Base-by-base conservation (phyloP, 495 filamentous ascomycete genomes). In the Hypoxylon intermedium region DNA sequence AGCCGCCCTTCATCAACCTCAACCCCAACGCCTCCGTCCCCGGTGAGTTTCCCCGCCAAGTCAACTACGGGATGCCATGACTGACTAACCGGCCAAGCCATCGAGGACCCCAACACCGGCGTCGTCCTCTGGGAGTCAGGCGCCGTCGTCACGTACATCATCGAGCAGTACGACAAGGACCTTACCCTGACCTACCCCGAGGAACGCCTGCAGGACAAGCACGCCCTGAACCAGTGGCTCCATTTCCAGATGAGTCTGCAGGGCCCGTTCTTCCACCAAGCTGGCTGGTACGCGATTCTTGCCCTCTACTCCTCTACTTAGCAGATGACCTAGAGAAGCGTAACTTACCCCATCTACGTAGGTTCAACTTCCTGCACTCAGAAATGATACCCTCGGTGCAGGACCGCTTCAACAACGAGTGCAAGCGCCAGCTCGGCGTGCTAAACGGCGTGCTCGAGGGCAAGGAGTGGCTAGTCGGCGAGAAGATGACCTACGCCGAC, bases 21-120 rank as follows among this genome's bases (percentile, higher is more conserved):
- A 90, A 89, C 63, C 85, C 84, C 56, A 89, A 90, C 67, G 87
- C 87, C 37, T 83, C 87, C 0, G 66, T 83, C 2, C 84, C 80
- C 7, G 24, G 24, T 26, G 24, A 26, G 24, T 7, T 26, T 7
- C 3, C 3, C 3, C 7, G 7, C 7, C 7, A 7, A 26, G 24
- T 26, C 24, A 7, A 4, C 24, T 26, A 4, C 24, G 3, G 24
- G 7, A 26, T 26, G 24, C 24, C 3, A 7, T 26, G 7, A 26
- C 4, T 26, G 3, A 7, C 24, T 26, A 26, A 26, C 24, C 3
- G 7, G 3, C 24, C 24, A 26, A 26, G 24, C 24, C 7, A 26
- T 26, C 24, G 24, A 26, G 7, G 24, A 26, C 7, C 24, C 24
- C 3, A 49, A 30, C 20, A 38, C 20, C 9, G 58, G 31, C 12